A percentile compares a stretch with the other conserved stretches of the same genome.
Evolutionary conservation across 352 stramenopile species (phyloP).

Genomic region (Pythium dissimile): DNA sequence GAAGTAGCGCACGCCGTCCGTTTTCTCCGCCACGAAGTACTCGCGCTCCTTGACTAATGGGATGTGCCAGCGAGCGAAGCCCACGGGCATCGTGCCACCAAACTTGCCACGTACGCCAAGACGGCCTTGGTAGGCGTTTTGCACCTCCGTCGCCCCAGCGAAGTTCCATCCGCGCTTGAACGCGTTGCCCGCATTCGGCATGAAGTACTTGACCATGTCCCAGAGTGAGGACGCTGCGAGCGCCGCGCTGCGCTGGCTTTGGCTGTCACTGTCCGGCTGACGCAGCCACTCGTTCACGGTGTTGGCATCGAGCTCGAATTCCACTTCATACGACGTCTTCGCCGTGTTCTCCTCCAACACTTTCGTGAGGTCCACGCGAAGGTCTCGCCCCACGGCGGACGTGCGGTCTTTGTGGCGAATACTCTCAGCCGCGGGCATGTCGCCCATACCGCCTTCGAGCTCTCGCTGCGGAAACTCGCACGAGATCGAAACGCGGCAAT

Average conservation of each 20-base stretch:
- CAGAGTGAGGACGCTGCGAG: slow-evolving; percentile 63
- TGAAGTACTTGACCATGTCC: slow-evolving; percentile 86
- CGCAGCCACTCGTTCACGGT: slow-evolving; percentile 76
- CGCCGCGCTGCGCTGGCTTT: slow-evolving; percentile 70
- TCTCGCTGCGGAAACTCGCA: slow-evolving; percentile 69
- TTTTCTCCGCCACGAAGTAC: slow-evolving; percentile 91
- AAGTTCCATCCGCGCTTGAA: slow-evolving; percentile 82
- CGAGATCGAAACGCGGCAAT: slow-evolving; percentile 82
- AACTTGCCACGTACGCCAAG: slow-evolving; percentile 80
- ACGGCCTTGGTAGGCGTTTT: slow-evolving; percentile 75
- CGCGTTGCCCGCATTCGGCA: slow-evolving; percentile 71
- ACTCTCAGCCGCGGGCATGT: slow-evolving; percentile 66
- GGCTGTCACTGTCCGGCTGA: slow-evolving; percentile 62
- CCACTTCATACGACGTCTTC: slow-evolving; percentile 70
- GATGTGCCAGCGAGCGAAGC: slow-evolving; percentile 89
- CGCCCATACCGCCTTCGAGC: slow-evolving; percentile 50
- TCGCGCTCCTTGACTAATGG: slow-evolving; percentile 75
- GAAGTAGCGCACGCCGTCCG: slow-evolving; percentile 90
- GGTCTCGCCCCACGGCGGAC: slow-evolving; percentile 69
- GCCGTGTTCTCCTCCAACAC: slow-evolving; percentile 75
- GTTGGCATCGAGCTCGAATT: slow-evolving; percentile 68
- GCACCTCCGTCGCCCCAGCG: slow-evolving; percentile 60
- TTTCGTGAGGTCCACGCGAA: slow-evolving; percentile 82
- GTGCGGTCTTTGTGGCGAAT: slow-evolving; percentile 75
- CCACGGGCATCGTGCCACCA: slow-evolving; percentile 88